phyloP scores from a whole-genome alignment of 371 early-diverging fungal genomes.

The Mortierella sp. region DNA sequence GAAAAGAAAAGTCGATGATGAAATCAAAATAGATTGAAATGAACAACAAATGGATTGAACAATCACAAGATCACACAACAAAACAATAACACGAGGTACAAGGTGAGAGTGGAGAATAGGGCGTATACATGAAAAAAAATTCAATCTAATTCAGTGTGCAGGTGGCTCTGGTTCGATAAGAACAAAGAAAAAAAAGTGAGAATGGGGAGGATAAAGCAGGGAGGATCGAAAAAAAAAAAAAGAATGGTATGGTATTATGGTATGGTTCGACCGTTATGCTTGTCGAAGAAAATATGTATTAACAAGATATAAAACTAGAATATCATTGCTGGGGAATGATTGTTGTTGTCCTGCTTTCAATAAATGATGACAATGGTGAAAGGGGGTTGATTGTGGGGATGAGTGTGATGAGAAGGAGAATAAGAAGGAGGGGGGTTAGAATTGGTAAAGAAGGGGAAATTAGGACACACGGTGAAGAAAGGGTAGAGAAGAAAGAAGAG shows the following conservation, averaged over 20 bases:
- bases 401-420: neutral
- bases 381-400: neutral
- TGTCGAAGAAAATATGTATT: neutral
- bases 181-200: too few relatives aligned
- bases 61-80: neutral
- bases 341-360: too few relatives aligned
- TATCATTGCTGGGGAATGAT: neutral
- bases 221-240: too few relatives aligned
- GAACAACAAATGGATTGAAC: neutral
- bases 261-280: neutral
- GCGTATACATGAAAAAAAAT: neutral
- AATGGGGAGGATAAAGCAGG: too few relatives aligned
- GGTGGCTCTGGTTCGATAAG: too few relatives aligned
- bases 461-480: neutral
- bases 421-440: neutral
- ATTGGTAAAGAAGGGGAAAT: neutral
- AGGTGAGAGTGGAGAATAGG: too few relatives aligned
- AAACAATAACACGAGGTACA: neutral
- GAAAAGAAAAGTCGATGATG: neutral
- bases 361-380: too few relatives aligned
- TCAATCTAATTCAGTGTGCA: neutral
- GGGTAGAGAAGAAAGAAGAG: neutral
- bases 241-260: neutral
- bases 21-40: neutral
- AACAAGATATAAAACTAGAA: neutral